A percentile compares a stretch with the other conserved stretches of the same genome.
Evolutionary conservation across 2,329 filamentous ascomycete genomes (phyloP).

Genomic region (Alternaria triticina): DNA sequence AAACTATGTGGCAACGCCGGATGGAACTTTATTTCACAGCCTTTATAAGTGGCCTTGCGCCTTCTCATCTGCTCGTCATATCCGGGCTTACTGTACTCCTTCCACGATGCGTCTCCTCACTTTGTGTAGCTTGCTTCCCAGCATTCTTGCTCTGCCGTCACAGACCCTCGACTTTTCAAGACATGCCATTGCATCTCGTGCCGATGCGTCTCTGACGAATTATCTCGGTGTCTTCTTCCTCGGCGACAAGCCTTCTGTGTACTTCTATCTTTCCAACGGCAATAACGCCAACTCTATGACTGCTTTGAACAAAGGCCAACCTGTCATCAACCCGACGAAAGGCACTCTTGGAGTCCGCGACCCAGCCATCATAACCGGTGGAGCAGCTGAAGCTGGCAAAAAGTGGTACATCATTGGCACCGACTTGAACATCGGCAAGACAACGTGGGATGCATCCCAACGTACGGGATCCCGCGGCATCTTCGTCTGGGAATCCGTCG

Average conservation of each 20-base stretch:
- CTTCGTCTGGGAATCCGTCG: conserved; percentile 62
- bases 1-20: background rate
- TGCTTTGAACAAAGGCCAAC: conserved; percentile 56
- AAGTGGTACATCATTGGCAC: conserved; percentile 65
- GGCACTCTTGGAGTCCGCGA: conserved; percentile 62
- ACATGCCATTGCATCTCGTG: conserved; percentile 25
- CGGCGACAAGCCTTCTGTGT: conserved; percentile 60
- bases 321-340: conserved; percentile 58
- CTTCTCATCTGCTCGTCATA: background rate
- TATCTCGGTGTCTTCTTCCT: conserved; percentile 64
- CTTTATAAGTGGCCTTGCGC: background rate
- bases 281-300: conserved; percentile 59
- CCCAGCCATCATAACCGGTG: conserved; percentile 57
- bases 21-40: background rate
- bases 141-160: conserved; percentile 19
- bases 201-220: conserved; percentile 52
- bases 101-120: conserved; percentile 24
- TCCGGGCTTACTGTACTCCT: background rate
- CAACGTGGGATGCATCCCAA: conserved; percentile 60
- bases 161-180: conserved; percentile 30
- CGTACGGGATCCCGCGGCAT: conserved; percentile 60
- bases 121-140: conserved; percentile 11
- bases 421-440: conserved; percentile 61
- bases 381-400: conserved; percentile 54
- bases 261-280: conserved; percentile 61